Evolutionary conservation across 495 filamentous ascomycete genomes (phyloP), one percentile per base, ranked within the genome.

Genomic region (Hypoxylon cercidicola): DNA sequence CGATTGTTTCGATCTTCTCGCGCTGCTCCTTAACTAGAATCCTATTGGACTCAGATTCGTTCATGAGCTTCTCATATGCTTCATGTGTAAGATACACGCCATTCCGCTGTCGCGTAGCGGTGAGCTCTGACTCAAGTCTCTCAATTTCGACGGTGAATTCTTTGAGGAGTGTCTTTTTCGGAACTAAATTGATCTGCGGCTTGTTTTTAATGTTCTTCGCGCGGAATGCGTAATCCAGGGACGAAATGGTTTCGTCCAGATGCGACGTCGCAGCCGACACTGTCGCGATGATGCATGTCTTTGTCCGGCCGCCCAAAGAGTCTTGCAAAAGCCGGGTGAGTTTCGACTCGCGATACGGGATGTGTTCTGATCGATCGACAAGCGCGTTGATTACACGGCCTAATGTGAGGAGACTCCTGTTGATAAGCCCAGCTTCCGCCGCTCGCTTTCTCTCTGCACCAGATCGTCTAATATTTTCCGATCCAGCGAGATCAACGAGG

Each of bases 171-270:
- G 92, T 96, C 74, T 94, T 94, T 74, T 98, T 99, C 15, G 90
- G 92, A 52, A 97, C 85, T 68, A 90, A 85, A 74, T 98, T 98
- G 68, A 96, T 85, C 70, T 99, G 95, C 4, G 95, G 95, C 74
- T 97, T 97, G 74, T 99, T 99, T 19, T 91, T 89, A 63, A 99
- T 99, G 68, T 98, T 97, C 79, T 99, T 99, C 3, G 96, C 95
- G 16, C 95, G 85, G 73, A 97, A 96, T 10, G 95, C 96, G 72
- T 99, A 99, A 73, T 99, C 95, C 1, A 99, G 82, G 0, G 96
- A 97, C 1, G 94, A 97, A 47, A 98, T 97, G 0, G 95, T 99
- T 74, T 99, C 95, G 68, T 99, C 95, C 11, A 98, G 82, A 69
- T 97, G 98, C 77, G 87, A 93, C 72, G 92, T 93, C 6, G 93